Evolutionary conservation across 306 rosid genomes (phyloP).

Genomic region (Luffa acutangula): DNA sequence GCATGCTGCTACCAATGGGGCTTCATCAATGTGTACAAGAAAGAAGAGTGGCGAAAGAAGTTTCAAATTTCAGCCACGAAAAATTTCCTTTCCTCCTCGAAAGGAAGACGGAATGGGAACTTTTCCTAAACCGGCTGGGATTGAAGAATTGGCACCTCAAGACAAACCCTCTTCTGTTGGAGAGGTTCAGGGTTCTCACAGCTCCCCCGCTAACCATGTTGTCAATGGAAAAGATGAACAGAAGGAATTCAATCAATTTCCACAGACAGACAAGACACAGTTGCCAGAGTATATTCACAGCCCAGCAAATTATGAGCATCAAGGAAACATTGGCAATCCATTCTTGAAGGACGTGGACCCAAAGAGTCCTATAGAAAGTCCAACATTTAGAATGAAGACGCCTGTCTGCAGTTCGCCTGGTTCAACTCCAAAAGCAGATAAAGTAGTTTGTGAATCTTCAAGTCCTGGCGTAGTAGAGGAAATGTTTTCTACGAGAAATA

Average conservation of each 20-base stretch:
- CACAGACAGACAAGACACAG: slow-evolving; percentile 20
- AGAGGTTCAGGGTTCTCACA: slow-evolving; percentile 19
- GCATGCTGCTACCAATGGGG: slow-evolving; percentile 26
- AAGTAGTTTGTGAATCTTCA: slow-evolving; percentile 15
- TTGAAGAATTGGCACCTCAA: slow-evolving; percentile 23
- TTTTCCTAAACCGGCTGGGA: slow-evolving; percentile 25
- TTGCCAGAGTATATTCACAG: slow-evolving; percentile 20
- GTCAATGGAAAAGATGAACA: slow-evolving; percentile 21
- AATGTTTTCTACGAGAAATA: slow-evolving; percentile 31
- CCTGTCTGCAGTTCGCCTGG: slow-evolving; percentile 37
- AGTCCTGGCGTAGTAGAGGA: slow-evolving; percentile 31
- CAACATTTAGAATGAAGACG: slow-evolving; percentile 42
- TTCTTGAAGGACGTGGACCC: slow-evolving; percentile 24
- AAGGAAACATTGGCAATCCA: slow-evolving; percentile 26
- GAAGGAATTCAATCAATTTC: slow-evolving; percentile 26
- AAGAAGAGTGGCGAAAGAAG: slow-evolving; percentile 31
- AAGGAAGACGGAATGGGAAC: slow-evolving; percentile 22
- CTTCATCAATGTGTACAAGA: slow-evolving; percentile 25
- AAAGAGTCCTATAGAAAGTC: slow-evolving; percentile 44
- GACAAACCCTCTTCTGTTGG: slow-evolving; percentile 24
- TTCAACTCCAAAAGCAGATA: slow-evolving; percentile 35
- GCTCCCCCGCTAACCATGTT: slow-evolving; percentile 28
- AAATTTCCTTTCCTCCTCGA: slow-evolving; percentile 26
- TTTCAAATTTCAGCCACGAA: slow-evolving; percentile 21
- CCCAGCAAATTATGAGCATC: slow-evolving; percentile 28